Evolutionary conservation across 768 basidiomycete species (phyloP), one percentile per base, ranked within the genome.

Genomic region (Chalciporus chontae): DNA sequence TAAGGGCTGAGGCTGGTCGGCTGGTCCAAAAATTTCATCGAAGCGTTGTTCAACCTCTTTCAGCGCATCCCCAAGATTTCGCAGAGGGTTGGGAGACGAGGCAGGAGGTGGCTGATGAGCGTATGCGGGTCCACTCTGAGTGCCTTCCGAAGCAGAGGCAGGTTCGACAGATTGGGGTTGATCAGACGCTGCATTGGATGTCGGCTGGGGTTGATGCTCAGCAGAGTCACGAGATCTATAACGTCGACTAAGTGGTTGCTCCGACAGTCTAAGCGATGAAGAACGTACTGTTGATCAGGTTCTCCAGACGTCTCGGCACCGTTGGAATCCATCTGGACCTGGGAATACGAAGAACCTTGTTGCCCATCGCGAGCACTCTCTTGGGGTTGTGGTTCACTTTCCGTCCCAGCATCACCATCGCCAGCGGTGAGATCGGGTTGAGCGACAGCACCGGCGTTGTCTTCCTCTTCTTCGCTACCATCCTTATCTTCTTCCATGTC

Each of bases 31-130:
- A 52, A 97, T 95, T 51, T 91, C 87, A 50, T 94, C 83, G 55
- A 92, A 81, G n/a, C 85, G 83, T 52, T 87, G 81, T 43, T 79
- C 83, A 47, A 94, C 86, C 58, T 94, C 87, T 56, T 86, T 80
- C 45, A 90, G 66, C 0, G 87, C 79, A 60, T 96, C 93, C 26
- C 93, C 93, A 3, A 94, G 80, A 55, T 81, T 87, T 43, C 92
- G 89, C 32, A 84, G 68, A 4, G 85, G 82, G 57, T 88, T 83
- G 27, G 69, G 65, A 27, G 66, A 47, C 8, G 67, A 58, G 4
- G 32, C 45, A 47, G 71, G 70, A 24, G 60, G 64, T 21, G 77
- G 72, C 5, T 69, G 71, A 40, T 70, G 72, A 14, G 75, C 67
- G 18, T 71, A 55, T 8, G 67, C 68, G 15, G 68, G 69, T 11